Conservation (phyloP, 495 filamentous ascomycete species). For the Penicillium crystallinum region DNA sequence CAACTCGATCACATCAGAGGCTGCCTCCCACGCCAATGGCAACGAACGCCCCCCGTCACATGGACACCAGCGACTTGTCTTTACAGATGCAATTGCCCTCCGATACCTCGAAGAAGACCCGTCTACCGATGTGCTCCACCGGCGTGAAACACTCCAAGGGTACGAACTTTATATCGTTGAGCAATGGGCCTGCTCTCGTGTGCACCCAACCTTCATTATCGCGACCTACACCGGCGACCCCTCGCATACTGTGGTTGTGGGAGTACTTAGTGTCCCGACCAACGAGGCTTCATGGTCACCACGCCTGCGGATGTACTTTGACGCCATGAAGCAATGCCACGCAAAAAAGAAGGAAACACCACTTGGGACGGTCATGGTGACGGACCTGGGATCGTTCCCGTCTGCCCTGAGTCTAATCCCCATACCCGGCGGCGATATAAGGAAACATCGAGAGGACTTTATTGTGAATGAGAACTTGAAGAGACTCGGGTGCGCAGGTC, state of each 20-base stretch:
- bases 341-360: slow-evolving; percentile 76
- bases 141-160: slow-evolving; percentile 62
- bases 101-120: slow-evolving; percentile 88
- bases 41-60: slow-evolving; percentile 19
- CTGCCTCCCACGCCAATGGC: slow-evolving; percentile 16
- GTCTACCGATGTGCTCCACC: slow-evolving; percentile 67
- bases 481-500: slow-evolving; percentile 83
- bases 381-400: slow-evolving; percentile 85
- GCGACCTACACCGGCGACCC: slow-evolving; percentile 89
- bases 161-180: slow-evolving; percentile 95
- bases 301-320: slow-evolving; percentile 75
- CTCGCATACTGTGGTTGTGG: slow-evolving; percentile 67
- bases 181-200: slow-evolving; percentile 93
- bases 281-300: slow-evolving; percentile 79
- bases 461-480: slow-evolving; percentile 96
- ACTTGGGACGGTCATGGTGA: slow-evolving; percentile 84
- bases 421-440: slow-evolving; percentile 81
- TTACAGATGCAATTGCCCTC: slow-evolving; percentile 71
- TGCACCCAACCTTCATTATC: slow-evolving; percentile 86
- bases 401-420: slow-evolving; percentile 83
- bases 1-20: slow-evolving; percentile 22
- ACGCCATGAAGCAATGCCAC: slow-evolving; percentile 75
- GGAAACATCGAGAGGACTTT: slow-evolving; percentile 74
- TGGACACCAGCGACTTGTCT: slow-evolving; percentile 53
- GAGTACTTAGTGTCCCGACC: slow-evolving; percentile 77